Percentiles rank a stretch among this genome's conserved stretches.
Evolutionary conservation across 768 basidiomycete genomes (phyloP).

Genomic region (Pisolithus albus): DNA sequence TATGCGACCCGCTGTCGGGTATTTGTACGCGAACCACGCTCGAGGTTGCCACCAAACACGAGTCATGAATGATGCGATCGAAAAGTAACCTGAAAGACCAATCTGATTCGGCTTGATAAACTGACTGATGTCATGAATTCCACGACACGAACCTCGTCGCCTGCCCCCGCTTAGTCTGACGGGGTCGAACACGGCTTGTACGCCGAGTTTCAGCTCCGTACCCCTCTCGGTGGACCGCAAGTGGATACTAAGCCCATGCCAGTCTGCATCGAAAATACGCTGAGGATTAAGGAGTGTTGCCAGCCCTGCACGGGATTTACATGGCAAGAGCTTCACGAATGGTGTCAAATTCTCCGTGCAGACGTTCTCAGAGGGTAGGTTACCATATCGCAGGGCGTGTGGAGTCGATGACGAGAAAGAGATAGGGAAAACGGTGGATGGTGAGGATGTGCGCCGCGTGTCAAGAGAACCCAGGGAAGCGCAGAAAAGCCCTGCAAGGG

Average conservation of each 20-base stretch:
- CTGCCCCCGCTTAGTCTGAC: constrained; percentile 45
- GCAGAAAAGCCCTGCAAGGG: constrained; percentile 90
- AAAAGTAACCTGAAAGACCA: constrained; percentile 71
- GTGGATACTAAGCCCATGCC: constrained; percentile 84
- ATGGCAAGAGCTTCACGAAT: constrained; percentile 90
- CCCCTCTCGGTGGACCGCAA: constrained; percentile 56
- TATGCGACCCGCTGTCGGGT: constrained; percentile 37
- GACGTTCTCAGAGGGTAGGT: constrained; percentile 77
- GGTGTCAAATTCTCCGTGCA: constrained; percentile 98
- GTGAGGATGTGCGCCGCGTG: constrained; percentile 68
- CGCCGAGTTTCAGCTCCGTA: constrained; percentile 58
- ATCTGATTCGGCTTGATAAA: constrained; percentile 36
- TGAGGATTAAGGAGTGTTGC: constrained; percentile 81
- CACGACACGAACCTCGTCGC: constrained; percentile 44
- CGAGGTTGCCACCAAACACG: constrained; percentile 64
- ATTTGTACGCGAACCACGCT: constrained; percentile 49
- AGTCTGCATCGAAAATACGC: constrained; percentile 80
- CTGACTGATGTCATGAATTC: not conserved
- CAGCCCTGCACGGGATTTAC: constrained; percentile 82
- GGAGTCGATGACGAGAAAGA: constrained; percentile 45
- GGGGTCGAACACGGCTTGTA: constrained; percentile 78
- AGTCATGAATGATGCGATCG: constrained; percentile 50
- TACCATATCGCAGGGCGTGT: constrained; percentile 66
- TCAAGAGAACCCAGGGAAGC: constrained; percentile 80
- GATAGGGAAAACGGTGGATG: constrained; percentile 54